Evolutionary conservation across 305 asterid species (phyloP), one percentile per base, ranked within the genome.

Genomic region (Striga hermonthica): DNA sequence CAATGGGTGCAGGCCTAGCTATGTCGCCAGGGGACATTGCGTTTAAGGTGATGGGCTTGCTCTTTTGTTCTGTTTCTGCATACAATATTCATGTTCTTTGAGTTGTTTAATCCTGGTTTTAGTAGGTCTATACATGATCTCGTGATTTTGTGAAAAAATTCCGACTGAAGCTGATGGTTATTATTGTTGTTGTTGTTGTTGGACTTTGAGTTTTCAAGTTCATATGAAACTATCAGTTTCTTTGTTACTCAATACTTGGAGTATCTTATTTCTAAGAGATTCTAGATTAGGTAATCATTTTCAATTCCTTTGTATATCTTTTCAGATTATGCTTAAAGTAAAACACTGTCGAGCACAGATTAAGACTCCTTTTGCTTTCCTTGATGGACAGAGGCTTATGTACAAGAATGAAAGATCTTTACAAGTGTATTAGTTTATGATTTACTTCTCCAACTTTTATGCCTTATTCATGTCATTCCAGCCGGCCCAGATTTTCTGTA

Each of bases 21-120:
- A 92, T 92, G 98, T 83, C 88, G 36, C 96, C 97, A 0, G 98
- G 98, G 49, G 96, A 89, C 75, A 92, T 89, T 39, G 98, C 98
- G 12, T 92, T 92, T 69, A 92, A 92, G 64, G 98, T 92, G 31
- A 79, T 4, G 82, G 68, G 11, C n/a, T 38, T 65, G 7, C 6
- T 37, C 45, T 38, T 67, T 31, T 41, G 9, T 71, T 31, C 41
- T n/a, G 31, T 13, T 13, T 12, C 13, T 57, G 55, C 10, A n/a
- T 13, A 28, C 66, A 43, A 0, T 60, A 6, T 35, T 13, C n/a
- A 39, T 52, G 36, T 38, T 59, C 66, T 57, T 64, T 2, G 36
- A 50, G 12, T 38, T 47, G 41, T 49, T 22, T 22, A 22, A 22
- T 22, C 31, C 31, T 22, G 31, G 31, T 22, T 22, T 22, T 47